Evolutionary conservation across 2,329 filamentous ascomycete genomes (phyloP), one percentile per base, ranked within the genome.

Genomic region (Scytalidium lignicola): DNA sequence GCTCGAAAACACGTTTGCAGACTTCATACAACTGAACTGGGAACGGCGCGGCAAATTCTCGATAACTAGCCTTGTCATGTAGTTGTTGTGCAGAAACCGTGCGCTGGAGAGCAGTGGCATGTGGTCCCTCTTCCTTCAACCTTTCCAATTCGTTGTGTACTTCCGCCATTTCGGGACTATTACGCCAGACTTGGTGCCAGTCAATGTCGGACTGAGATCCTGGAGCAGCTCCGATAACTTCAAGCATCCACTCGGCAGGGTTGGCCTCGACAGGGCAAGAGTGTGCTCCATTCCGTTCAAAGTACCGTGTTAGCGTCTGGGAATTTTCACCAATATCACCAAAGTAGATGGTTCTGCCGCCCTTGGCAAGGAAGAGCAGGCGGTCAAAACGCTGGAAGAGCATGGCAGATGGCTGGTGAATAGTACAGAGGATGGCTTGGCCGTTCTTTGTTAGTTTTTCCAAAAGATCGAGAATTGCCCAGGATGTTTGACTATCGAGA

Each of bases 351-450:
- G 86, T 89, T 62, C 75, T 78, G 46, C 88, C 88, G 47, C 87
- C 86, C 61, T 80, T 83, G 29, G 83, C 82, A 15, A 92, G 72
- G 71, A 92, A 87, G 19, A 91, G 74, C 7, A 93, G 77, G 50
- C 85, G 79, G 60, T 92, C 87, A 64, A 93, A 96, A 48, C 87
- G 85, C 67, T 95, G 88, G 74, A 96, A 95, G 48, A 96, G 76
- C 78, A 93, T 89, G 28, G 90, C 89, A 9, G 88, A 93, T 8
- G 91, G 90, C 68, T 96, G 91, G 65, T 96, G 91, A 53, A 96
- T 96, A 2, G 91, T 96, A 71, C 90, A 95, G 15, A 96, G 81
- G 66, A 96, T 88, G 43, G 91, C 90, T 65, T 93, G 88, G 15
- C 91, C 90, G 55, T 82, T 85, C 66, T 90, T 86, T 58, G 89